Conservation (phyloP, 1,284 basidiomycete species). For the Puccinia polysora region DNA sequence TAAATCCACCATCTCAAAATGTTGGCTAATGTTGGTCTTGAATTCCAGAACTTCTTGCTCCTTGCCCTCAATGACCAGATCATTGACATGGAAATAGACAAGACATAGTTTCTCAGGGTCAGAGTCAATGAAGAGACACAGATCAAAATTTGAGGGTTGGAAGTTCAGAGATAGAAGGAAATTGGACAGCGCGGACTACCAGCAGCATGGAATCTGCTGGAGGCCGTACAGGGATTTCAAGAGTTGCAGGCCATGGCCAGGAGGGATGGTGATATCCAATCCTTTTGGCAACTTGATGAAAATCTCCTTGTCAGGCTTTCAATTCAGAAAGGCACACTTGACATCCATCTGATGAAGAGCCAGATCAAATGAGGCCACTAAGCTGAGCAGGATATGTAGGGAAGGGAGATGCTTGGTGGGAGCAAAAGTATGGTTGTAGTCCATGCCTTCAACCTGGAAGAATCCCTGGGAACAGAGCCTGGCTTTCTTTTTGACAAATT, state of each 20-base stretch:
- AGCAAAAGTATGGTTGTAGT: too few species aligned
- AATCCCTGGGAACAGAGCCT: too few species aligned
- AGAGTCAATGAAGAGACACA: not conserved
- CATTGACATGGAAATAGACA: constrained; percentile 9
- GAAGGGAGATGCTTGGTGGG: not conserved
- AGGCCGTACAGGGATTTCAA: constrained; percentile 5
- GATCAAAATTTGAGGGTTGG: not conserved
- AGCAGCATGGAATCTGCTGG: constrained; percentile 1
- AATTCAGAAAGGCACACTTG: not conserved
- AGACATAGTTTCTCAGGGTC: not conserved
- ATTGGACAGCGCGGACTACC: not conserved
- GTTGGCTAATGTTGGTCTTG: not conserved
- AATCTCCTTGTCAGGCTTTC: not conserved
- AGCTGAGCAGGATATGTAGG: not conserved
- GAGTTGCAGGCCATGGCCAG: not conserved
- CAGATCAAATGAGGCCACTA: not conserved
- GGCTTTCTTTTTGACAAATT: too few species aligned
- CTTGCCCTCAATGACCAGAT: not conserved
- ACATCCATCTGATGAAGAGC: constrained; percentile 11
- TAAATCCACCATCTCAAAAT: constrained; percentile 16
- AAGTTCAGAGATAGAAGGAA: not conserved
- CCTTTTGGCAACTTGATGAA: not conserved
- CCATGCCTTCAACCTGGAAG: too few species aligned
- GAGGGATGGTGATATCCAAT: not conserved
- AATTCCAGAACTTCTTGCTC: not conserved